Evolutionary conservation across 306 rosid genomes (phyloP).

Genomic region (Ormosia emarginata): DNA sequence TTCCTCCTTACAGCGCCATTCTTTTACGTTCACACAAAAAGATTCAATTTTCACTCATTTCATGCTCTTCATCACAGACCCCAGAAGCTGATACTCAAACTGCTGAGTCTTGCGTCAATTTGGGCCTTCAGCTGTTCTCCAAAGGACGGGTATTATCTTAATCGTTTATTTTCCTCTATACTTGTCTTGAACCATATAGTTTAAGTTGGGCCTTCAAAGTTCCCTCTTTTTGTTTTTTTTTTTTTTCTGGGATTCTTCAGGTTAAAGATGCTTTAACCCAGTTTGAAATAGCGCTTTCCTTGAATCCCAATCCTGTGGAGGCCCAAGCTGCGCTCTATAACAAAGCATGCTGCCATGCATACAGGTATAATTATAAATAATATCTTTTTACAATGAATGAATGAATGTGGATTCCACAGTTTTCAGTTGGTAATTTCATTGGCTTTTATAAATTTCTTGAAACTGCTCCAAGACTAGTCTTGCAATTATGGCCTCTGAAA

Average conservation of each 20-base stretch:
- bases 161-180: not conserved
- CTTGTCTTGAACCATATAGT: not conserved
- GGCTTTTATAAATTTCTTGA: not conserved
- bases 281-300: constrained; percentile 79
- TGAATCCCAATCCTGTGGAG: constrained; percentile 83
- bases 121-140: constrained; percentile 90
- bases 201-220: not conserved
- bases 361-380: constrained; percentile 52
- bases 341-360: constrained; percentile 98
- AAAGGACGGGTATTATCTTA: constrained; percentile 68
- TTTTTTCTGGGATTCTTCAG: constrained; percentile 34
- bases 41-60: constrained; percentile 28
- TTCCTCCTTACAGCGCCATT: constrained; percentile 18
- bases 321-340: constrained; percentile 94
- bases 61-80: constrained; percentile 61
- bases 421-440: not conserved
- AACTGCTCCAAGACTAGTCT: not conserved
- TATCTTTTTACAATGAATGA: not conserved
- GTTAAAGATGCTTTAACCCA: constrained; percentile 89
- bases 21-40: constrained; percentile 25
- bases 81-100: constrained; percentile 61
- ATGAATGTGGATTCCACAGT: not conserved
- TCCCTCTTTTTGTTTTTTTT: not conserved
- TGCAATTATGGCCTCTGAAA: not conserved
- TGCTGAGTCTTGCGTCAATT: constrained; percentile 79